Evolutionary conservation across 163 green algal genomes (phyloP).

Genomic region (Volvox carteri): DNA sequence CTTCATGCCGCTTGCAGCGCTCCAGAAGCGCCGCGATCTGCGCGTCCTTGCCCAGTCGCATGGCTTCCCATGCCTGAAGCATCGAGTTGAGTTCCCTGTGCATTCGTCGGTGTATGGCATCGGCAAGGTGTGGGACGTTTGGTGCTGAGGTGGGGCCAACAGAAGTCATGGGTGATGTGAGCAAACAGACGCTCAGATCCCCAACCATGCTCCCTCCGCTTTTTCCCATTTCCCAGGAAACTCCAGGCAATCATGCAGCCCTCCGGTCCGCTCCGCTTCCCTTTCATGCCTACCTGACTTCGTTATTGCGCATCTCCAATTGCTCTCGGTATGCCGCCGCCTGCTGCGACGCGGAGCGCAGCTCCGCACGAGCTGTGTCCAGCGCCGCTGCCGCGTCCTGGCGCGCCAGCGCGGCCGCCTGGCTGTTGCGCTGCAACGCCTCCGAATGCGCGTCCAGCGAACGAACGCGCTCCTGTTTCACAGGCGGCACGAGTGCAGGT

Average conservation of each 20-base stretch:
- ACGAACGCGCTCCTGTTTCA: constrained; percentile 16
- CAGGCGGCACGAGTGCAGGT: background rate
- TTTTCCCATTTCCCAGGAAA: no score
- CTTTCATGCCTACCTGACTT: constrained; percentile 54
- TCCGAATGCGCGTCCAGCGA: constrained; percentile 40
- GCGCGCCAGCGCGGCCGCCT: background rate
- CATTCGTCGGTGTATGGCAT: background rate
- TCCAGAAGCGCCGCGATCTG: constrained; percentile 82
- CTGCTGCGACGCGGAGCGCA: constrained; percentile 17
- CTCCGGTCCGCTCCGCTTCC: no score
- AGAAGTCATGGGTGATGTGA: no score
- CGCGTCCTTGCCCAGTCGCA: constrained; percentile 83
- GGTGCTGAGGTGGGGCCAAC: no score
- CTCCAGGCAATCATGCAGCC: no score
- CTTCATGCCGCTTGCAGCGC: constrained; percentile 78
- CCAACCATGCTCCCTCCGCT: no score
- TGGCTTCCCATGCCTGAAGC: constrained; percentile 82
- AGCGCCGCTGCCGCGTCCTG: constrained; percentile 30
- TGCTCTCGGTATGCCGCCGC: constrained; percentile 48
- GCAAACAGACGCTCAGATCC: no score
- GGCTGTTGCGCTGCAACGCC: constrained; percentile 31
- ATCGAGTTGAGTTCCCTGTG: constrained; percentile 63
- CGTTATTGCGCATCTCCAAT: constrained; percentile 54
- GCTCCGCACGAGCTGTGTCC: constrained; percentile 30
- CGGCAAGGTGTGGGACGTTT: no score